Evolutionary conservation across 805 yeast species (phyloP).

Genomic region (Priceomyces fermenticarens): DNA sequence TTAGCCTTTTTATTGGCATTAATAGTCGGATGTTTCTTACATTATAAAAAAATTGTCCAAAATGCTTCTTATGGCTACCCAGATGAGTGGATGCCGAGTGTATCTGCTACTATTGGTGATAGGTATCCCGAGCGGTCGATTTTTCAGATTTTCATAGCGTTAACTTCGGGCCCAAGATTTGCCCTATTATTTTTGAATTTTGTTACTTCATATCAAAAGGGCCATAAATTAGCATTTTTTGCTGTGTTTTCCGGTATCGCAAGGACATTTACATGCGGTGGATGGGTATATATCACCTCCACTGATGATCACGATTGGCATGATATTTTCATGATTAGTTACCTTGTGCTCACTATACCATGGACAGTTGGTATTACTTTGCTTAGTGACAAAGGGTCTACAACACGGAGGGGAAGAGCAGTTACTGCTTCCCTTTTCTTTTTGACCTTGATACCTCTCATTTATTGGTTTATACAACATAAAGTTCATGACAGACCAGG

Average conservation of each 20-base stretch:
- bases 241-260: slow-evolving; percentile 64
- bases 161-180: slow-evolving; percentile 92
- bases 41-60: slow-evolving; percentile 82
- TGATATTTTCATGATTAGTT: slow-evolving; percentile 91
- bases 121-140: slow-evolving; percentile 92
- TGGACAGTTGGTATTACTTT: slow-evolving; percentile 72
- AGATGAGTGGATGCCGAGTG: slow-evolving; percentile 98
- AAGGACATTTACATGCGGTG: slow-evolving; percentile 96
- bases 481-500: slow-evolving; percentile 85
- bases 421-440: slow-evolving; percentile 63
- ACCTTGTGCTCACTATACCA: slow-evolving; percentile 85
- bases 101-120: slow-evolving; percentile 95
- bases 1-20: slow-evolving; percentile 77
- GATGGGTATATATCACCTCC: slow-evolving; percentile 97
- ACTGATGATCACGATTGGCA: slow-evolving; percentile 97
- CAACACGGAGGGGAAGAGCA: slow-evolving; percentile 49
- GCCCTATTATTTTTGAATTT: slow-evolving; percentile 53
- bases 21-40: slow-evolving; percentile 69
- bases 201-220: slow-evolving; percentile 40
- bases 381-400: slow-evolving; percentile 44
- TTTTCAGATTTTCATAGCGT: slow-evolving; percentile 86
- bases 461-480: slow-evolving; percentile 89
- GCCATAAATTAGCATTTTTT: slow-evolving; percentile 35
- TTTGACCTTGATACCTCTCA: slow-evolving; percentile 70
- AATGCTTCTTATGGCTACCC: slow-evolving; percentile 90